Conservation (phyloP, 1,139 yeast genomes). For the Pichia sp. region DNA sequence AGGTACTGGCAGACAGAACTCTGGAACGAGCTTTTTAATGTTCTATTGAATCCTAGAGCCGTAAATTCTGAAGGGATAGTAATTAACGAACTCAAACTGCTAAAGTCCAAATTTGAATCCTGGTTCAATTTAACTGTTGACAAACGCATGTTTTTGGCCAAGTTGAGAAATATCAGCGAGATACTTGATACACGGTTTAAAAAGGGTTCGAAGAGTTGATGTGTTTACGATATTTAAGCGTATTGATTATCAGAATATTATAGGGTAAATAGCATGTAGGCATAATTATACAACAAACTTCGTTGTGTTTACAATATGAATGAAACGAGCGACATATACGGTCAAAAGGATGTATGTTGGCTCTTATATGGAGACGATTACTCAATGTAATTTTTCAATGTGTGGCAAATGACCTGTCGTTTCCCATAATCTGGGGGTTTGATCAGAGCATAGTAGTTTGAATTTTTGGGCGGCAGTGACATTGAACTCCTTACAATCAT, state of each 20-base stretch:
- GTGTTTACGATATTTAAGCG: no score
- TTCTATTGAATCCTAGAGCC: slow-evolving; percentile 51
- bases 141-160: slow-evolving; percentile 14
- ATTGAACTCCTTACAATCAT: slow-evolving; percentile 1
- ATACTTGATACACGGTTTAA: slow-evolving; percentile 12
- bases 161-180: slow-evolving; percentile 14
- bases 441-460: slow-evolving; percentile 5
- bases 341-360: no score
- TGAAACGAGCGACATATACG: no score
- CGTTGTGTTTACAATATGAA: no score
- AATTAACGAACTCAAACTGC: slow-evolving; percentile 4
- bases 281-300: no score
- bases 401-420: slow-evolving; percentile 5
- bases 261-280: no score
- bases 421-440: slow-evolving; percentile 6
- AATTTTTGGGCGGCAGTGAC: slow-evolving; percentile 4
- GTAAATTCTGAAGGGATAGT: slow-evolving; percentile 14
- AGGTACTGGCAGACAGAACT: slow-evolving; percentile 72
- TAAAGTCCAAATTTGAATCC: slow-evolving; percentile 16
- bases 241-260: no score
- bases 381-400: neutral
- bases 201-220: no score
- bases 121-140: slow-evolving; percentile 21
- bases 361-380: no score
- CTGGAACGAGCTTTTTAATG: slow-evolving; percentile 65